Conservation (phyloP, 148 eudicot genomes). For the Amaranthus palmeri region DNA sequence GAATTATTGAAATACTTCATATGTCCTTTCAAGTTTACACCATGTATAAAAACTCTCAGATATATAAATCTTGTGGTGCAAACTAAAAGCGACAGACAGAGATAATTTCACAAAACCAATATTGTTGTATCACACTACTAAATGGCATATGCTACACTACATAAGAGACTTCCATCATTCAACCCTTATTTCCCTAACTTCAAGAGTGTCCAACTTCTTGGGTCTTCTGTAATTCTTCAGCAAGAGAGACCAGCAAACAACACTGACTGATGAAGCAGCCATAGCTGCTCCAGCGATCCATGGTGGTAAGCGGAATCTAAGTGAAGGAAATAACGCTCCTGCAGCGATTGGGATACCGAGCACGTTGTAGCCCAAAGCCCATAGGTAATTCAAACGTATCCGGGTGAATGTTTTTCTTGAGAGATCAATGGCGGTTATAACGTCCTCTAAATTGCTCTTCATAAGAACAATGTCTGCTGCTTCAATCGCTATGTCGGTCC, state of each 20-base stretch:
- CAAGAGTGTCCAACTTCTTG: slow-evolving; percentile 49
- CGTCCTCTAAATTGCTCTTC: slow-evolving; percentile 87
- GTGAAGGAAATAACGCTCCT: slow-evolving; percentile 65
- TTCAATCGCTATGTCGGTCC: slow-evolving; percentile 96
- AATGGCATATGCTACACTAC: no score
- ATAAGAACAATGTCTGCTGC: slow-evolving; percentile 95
- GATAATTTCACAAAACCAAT: no score
- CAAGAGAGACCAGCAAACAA: slow-evolving; percentile 90
- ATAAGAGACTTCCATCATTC: slow-evolving; percentile 22
- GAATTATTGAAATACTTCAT: no score
- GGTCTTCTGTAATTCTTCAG: slow-evolving; percentile 78
- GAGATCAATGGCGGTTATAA: slow-evolving; percentile 87
- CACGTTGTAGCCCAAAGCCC: slow-evolving; percentile 89
- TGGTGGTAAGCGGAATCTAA: slow-evolving; percentile 79
- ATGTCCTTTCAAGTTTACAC: no score
- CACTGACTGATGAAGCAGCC: slow-evolving; percentile 98
- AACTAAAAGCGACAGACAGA: no score
- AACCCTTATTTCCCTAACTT: slow-evolving; percentile 43
- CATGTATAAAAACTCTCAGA: no score
- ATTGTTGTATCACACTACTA: no score
- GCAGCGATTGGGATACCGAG: slow-evolving; percentile 92
- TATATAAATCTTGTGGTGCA: no score
- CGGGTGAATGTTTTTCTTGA: slow-evolving; percentile 79
- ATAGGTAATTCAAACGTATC: slow-evolving; percentile 77
- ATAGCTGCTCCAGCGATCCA: slow-evolving; percentile 99